Evolutionary conservation across 73 alveolate species (phyloP), one percentile per base, ranked within the genome.

Genomic region (Urostyla sp.): DNA sequence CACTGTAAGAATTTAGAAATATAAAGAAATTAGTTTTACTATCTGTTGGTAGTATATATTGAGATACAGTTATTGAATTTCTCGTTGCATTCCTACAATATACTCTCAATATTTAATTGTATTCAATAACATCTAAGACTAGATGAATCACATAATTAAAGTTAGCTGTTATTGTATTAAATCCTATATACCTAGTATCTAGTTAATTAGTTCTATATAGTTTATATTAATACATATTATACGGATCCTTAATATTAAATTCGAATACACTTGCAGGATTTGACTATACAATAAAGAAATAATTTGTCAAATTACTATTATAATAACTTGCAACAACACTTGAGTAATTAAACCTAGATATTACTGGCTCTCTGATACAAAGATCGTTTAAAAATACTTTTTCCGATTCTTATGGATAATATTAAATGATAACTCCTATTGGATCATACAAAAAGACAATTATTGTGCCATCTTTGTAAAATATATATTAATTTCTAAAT

Each of bases 181-280:
- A 24, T 24, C 80, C 80, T 10, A 66, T 45, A 66, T 43, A 5
- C 13, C 45, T 32, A 2, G 32, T 30, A 5, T 6, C 10, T 15
- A 35, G 57, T 35, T 59, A 15, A n/a, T 32, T 35, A 59, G 55
- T 55, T 8, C 10, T 59, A 35, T 59, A 59, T 35, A 36, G 16
- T 36, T 59, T 59, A 6, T 26, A 7, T 6, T 8, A 4, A 66
- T 31, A 15, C 13, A 28, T 15, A 66, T 66, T 66, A 4, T 16
- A 1, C 5, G 50, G 35, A 44, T 66, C 80, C 2, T 40, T 18
- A 10, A 66, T 11, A 37, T 66, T 40, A 7, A 44, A 11, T 26
- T 66, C 80, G 18, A 66, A 10, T 21, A 66, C 80, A 1, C n/a
- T 3, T n/a, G 80, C 51, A 8, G 80, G 80, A 20, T 2, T 6